Conservation (phyloP, 345 rosid species). For the Arabidopsis arenosa region DNA sequence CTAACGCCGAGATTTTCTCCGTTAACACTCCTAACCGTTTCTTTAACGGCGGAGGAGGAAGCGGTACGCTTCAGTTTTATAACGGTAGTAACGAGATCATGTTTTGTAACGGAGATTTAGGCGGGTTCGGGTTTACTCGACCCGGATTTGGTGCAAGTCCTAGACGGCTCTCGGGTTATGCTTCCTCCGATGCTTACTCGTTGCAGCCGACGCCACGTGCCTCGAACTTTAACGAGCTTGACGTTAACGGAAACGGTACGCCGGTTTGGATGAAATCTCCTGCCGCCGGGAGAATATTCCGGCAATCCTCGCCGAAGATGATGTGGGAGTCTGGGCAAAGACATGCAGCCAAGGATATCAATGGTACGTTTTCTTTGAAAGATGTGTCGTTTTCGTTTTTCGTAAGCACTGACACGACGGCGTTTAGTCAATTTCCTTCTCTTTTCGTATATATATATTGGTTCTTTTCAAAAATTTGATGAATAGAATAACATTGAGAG, state of each 20-base stretch:
- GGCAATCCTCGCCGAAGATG: slow-evolving; percentile 71
- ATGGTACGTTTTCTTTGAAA: slow-evolving; percentile 40
- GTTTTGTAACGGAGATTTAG: slow-evolving; percentile 58
- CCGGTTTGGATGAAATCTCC: slow-evolving; percentile 52
- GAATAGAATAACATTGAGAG: slow-evolving; percentile 26
- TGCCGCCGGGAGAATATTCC: slow-evolving; percentile 63
- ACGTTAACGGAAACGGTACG: slow-evolving; percentile 39
- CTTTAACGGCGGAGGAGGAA: slow-evolving; percentile 63
- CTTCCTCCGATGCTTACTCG: slow-evolving; percentile 81
- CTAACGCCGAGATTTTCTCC: slow-evolving; percentile 62
- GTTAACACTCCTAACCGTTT: slow-evolving; percentile 58
- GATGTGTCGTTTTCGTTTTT: slow-evolving; percentile 30
- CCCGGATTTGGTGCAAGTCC: slow-evolving; percentile 55
- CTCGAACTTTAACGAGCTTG: slow-evolving; percentile 55
- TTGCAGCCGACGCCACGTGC: slow-evolving; percentile 58
- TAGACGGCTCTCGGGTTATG: slow-evolving; percentile 61
- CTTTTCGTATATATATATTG: neutral
- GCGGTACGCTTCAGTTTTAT: slow-evolving; percentile 51
- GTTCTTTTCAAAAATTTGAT: neutral
- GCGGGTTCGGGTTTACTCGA: slow-evolving; percentile 59
- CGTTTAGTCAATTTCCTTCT: slow-evolving; percentile 40
- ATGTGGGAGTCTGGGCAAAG: slow-evolving; percentile 44
- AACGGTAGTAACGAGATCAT: slow-evolving; percentile 52
- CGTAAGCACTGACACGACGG: slow-evolving; percentile 46
- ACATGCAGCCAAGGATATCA: slow-evolving; percentile 60